Conservation (phyloP, 306 rosid genomes). For the Prunus fruticosa region DNA sequence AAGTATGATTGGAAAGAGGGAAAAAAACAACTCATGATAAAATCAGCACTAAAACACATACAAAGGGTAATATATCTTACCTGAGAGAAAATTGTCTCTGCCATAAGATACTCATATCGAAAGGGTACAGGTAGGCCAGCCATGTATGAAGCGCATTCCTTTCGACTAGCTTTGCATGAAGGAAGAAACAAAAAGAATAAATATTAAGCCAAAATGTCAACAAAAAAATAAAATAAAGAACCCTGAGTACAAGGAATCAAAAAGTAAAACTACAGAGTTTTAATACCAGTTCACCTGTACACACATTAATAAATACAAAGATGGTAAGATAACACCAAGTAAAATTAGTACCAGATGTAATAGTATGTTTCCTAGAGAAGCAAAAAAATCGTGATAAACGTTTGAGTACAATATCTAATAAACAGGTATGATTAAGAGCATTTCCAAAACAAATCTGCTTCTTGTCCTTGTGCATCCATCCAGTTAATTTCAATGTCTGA, state of each 20-base stretch:
- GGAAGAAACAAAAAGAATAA: constrained; percentile 38
- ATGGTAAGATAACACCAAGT: background rate
- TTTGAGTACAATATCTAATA: background rate
- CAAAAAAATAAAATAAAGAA: background rate
- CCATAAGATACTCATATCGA: constrained; percentile 97
- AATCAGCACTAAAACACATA: background rate
- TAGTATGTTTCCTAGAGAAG: background rate
- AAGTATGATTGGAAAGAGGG: background rate
- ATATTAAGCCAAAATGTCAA: constrained; percentile 26
- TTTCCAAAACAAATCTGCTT: background rate
- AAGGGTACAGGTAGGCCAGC: constrained; percentile 93
- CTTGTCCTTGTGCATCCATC: background rate
- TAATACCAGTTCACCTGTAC: background rate
- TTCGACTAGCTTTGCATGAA: constrained; percentile 99
- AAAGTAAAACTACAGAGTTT: background rate
- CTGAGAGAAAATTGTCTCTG: constrained; percentile 99
- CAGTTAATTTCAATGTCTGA: background rate
- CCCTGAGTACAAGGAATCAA: background rate
- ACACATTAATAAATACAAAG: background rate
- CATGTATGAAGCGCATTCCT: constrained; percentile 97
- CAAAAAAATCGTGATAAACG: background rate
- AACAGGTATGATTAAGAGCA: too few species aligned
- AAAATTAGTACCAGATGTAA: background rate
- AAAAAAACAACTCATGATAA: background rate
- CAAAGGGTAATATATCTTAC: constrained; percentile 31